Evolutionary conservation across 371 early-diverging fungal species (phyloP).

Genomic region (Furculomyces boomerangus): DNA sequence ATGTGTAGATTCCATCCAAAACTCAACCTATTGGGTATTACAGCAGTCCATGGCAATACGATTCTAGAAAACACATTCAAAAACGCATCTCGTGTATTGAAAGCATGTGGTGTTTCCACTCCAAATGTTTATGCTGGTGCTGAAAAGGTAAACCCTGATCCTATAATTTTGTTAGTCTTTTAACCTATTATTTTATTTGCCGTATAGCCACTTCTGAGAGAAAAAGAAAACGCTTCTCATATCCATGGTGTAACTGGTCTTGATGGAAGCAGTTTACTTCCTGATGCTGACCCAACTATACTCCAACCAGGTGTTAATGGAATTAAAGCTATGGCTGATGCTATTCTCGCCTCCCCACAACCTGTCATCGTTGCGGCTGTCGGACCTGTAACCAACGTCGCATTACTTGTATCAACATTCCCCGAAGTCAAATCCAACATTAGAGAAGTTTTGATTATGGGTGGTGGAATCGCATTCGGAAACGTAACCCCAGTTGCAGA

Average conservation of each 20-base stretch:
- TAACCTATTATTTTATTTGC: background rate
- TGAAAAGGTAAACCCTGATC: background rate
- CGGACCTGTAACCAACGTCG: slow-evolving; percentile 24
- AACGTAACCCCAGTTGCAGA: slow-evolving; percentile 17
- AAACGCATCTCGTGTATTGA: slow-evolving; percentile 8
- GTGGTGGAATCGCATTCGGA: slow-evolving; percentile 17
- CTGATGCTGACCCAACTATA: slow-evolving; percentile 7
- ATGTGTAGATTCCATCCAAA: slow-evolving; percentile 13
- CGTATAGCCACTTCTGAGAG: slow-evolving; percentile 10
- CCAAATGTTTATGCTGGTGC: slow-evolving; percentile 14
- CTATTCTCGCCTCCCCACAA: slow-evolving; percentile 6
- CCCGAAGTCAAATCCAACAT: slow-evolving; percentile 17
- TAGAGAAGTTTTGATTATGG: slow-evolving; percentile 18
- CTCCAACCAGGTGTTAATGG: slow-evolving; percentile 6
- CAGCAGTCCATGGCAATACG: slow-evolving; percentile 10
- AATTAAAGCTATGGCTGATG: slow-evolving; percentile 10
- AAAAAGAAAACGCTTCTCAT: slow-evolving; percentile 4
- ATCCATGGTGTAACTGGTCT: slow-evolving; percentile 21
- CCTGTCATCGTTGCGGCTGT: slow-evolving; percentile 16
- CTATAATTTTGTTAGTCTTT: background rate
- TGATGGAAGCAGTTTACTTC: slow-evolving; percentile 12
- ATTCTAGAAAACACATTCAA: slow-evolving; percentile 4
- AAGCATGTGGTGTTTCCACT: slow-evolving; percentile 15
- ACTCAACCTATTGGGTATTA: slow-evolving; percentile 8
- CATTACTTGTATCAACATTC: slow-evolving; percentile 17